Conservation (phyloP, 2,329 filamentous ascomycete genomes). For the Fusarium sp. region DNA sequence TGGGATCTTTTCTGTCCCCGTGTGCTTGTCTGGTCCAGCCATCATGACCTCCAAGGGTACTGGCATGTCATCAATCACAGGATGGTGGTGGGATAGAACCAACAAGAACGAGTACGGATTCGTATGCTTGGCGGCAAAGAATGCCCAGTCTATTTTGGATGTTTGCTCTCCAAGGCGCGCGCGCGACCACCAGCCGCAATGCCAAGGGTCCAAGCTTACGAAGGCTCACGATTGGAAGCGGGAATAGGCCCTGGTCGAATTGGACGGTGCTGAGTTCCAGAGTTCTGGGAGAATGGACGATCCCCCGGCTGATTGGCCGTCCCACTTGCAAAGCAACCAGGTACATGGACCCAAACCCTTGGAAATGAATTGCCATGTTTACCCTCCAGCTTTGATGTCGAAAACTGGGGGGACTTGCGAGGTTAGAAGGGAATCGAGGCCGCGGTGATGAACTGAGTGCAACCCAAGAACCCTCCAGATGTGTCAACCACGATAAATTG, state of each 20-base stretch:
- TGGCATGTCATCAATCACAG: constrained; percentile 4
- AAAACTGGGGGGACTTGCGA: background rate
- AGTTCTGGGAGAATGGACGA: constrained; percentile 33
- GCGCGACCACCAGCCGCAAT: constrained; percentile 15
- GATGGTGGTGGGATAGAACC: background rate
- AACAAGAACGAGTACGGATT: constrained; percentile 4
- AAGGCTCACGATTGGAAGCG: constrained; percentile 20
- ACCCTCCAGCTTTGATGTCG: constrained; percentile 13
- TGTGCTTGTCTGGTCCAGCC: background rate
- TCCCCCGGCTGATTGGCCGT: constrained; percentile 37
- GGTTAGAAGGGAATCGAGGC: background rate
- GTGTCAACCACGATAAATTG: constrained; percentile 8
- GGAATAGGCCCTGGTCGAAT: constrained; percentile 17
- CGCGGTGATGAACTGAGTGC: background rate
- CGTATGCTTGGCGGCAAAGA: constrained; percentile 5
- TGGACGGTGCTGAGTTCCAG: constrained; percentile 24
- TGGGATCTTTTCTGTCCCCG: constrained; percentile 7
- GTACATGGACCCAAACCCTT: constrained; percentile 33
- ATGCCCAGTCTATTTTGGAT: background rate
- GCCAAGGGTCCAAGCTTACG: constrained; percentile 1
- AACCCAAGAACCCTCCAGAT: background rate
- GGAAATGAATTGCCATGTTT: constrained; percentile 20
- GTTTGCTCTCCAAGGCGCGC: constrained; percentile 14
- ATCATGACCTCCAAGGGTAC: background rate
- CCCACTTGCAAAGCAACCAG: constrained; percentile 28